These are phyloP conservation scores for Pyrenophora tritici-repentis DNA, from an alignment of 2,329 filamentous ascomycete species.

Conservation along the genomic window DNA sequence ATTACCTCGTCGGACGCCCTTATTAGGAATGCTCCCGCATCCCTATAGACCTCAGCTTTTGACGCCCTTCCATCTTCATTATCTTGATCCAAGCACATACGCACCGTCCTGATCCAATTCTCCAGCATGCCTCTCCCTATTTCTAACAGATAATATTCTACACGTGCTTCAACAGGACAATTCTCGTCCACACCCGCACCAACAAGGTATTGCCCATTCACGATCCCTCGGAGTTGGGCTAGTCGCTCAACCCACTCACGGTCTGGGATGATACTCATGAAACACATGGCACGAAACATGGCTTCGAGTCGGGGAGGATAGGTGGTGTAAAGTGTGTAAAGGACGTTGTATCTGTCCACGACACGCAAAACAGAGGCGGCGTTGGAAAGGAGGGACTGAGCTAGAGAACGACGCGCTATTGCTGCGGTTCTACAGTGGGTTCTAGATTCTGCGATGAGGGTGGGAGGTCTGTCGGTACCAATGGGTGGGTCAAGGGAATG, in stretches of 20 bases:
- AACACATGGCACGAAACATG: slow-evolving; percentile 19
- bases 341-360: slow-evolving; percentile 16
- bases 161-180: slow-evolving; percentile 18
- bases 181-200: slow-evolving; percentile 15
- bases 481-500: slow-evolving; percentile 19
- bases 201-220: not conserved
- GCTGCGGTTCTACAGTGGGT: not conserved
- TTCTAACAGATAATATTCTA: slow-evolving; percentile 28
- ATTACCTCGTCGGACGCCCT: slow-evolving; percentile 9
- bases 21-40: slow-evolving; percentile 21
- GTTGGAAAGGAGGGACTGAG: slow-evolving; percentile 9
- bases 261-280: slow-evolving; percentile 19
- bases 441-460: slow-evolving; percentile 17
- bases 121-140: slow-evolving; percentile 15
- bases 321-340: slow-evolving; percentile 12
- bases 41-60: slow-evolving; percentile 16
- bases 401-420: slow-evolving; percentile 18
- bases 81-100: slow-evolving; percentile 13
- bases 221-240: slow-evolving; percentile 11
- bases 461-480: slow-evolving; percentile 23
- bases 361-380: not conserved
- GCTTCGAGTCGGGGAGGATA: slow-evolving; percentile 2
- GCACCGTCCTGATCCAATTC: slow-evolving; percentile 19
- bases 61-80: slow-evolving; percentile 10
- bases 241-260: slow-evolving; percentile 16